Conservation (phyloP, 495 filamentous ascomycete genomes). For the Lindgomyces ingoldianus region DNA sequence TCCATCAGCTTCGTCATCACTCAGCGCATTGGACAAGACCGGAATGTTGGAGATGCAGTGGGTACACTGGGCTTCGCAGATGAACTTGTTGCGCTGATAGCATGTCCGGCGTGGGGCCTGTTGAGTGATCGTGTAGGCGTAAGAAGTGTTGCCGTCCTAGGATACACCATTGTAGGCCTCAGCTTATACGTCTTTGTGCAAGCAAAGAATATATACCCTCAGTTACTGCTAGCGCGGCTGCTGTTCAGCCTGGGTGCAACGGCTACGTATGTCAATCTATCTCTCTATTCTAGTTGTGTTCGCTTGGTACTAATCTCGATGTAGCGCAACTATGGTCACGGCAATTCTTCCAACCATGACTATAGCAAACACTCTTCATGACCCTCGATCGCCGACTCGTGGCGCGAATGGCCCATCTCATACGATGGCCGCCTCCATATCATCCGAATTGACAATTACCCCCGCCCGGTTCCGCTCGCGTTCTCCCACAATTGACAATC, state of each 20-base stretch:
- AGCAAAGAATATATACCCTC: conserved; percentile 82
- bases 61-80: conserved; percentile 95
- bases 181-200: conserved; percentile 80
- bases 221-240: conserved; percentile 80
- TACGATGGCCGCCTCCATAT: conserved; percentile 40
- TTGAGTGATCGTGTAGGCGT: conserved; percentile 89
- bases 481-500: conserved; percentile 21
- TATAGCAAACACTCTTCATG: conserved; percentile 7
- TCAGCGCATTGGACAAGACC: conserved; percentile 74
- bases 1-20: conserved; percentile 93
- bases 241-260: conserved; percentile 89
- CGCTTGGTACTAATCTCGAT: conserved; percentile 10
- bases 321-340: conserved; percentile 89
- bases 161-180: conserved; percentile 77
- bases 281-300: not conserved
- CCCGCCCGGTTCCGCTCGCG: conserved; percentile 44
- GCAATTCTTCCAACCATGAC: conserved; percentile 89
- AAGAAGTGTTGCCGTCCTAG: conserved; percentile 64
- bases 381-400: conserved; percentile 24
- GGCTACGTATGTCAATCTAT: conserved; percentile 61
- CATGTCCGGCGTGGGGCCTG: conserved; percentile 89
- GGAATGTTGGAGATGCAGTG: conserved; percentile 82
- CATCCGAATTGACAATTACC: conserved; percentile 49
- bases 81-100: conserved; percentile 85
- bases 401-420: conserved; percentile 32